These are phyloP conservation scores for Artemisia tridentata DNA, from an alignment of 129 eudicot genomes.

Conservation along the genomic window DNA sequence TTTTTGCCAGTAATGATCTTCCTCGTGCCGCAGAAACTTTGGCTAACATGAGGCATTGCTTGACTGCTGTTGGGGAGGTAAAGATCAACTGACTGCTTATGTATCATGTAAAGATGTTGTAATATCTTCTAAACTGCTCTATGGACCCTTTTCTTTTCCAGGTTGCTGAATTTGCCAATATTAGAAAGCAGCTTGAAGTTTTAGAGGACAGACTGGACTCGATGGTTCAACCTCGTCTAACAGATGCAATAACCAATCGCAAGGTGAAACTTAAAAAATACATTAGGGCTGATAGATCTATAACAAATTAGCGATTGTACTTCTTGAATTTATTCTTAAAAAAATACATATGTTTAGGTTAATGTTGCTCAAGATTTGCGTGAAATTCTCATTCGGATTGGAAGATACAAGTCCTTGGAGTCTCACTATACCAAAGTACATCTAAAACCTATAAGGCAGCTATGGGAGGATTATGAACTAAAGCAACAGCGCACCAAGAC, in stretches of 20 bases:
- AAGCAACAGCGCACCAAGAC: slow-evolving; percentile 61
- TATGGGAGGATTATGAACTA: slow-evolving; percentile 88
- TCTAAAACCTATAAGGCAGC: slow-evolving; percentile 68
- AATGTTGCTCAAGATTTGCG: slow-evolving; percentile 90
- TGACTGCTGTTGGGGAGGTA: slow-evolving; percentile 98
- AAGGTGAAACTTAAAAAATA: slow-evolving; percentile 46
- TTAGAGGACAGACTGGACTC: slow-evolving; percentile 95
- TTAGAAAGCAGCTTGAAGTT: slow-evolving; percentile 98
- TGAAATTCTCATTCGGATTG: slow-evolving; percentile 86
- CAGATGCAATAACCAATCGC: slow-evolving; percentile 83
- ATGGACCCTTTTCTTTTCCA: slow-evolving; percentile 28
- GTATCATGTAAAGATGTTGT: slow-evolving; percentile 9
- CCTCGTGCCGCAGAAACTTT: slow-evolving; percentile 98
- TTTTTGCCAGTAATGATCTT: slow-evolving; percentile 97
- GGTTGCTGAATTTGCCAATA: slow-evolving; percentile 99
- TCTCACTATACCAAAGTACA: slow-evolving; percentile 81
- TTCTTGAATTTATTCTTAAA: background rate
- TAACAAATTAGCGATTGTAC: too few relatives aligned
- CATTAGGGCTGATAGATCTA: background rate
- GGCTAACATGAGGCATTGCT: slow-evolving; percentile 98
- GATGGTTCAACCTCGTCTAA: slow-evolving; percentile 97
- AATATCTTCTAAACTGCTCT: slow-evolving; percentile 1
- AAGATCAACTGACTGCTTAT: slow-evolving; percentile 2
- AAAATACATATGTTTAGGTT: slow-evolving; percentile 37
- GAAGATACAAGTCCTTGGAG: slow-evolving; percentile 91